Conservation (phyloP, 163 green algal species). For the Prototheca wickerhamii region DNA sequence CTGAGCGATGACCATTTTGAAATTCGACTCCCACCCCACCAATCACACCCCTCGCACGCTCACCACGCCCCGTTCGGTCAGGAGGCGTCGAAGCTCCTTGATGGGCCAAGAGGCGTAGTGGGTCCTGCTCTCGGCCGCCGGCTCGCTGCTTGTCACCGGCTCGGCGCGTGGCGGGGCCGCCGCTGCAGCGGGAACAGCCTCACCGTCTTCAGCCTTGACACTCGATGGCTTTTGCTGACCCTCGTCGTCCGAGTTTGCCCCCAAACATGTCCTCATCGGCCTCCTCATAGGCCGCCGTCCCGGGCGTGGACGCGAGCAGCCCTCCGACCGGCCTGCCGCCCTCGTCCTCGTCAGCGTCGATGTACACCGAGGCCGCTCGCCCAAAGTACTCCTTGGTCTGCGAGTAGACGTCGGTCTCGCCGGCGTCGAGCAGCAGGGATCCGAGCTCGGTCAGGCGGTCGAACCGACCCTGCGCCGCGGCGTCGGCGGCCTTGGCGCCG, state of each 20-base stretch:
- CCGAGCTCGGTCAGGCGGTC: constrained; percentile 57
- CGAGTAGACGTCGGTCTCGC: constrained; percentile 66
- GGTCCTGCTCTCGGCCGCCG: background rate
- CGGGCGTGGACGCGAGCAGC: background rate
- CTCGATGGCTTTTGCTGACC: constrained; percentile 1
- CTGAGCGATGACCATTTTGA: too few species aligned
- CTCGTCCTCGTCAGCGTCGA: constrained; percentile 21
- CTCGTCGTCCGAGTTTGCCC: background rate
- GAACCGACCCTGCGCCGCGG: constrained; percentile 21
- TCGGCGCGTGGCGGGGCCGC: too few species aligned
- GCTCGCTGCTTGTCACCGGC: too few species aligned
- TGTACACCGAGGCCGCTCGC: constrained; percentile 35
- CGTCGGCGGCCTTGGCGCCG: constrained; percentile 1
- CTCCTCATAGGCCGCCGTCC: constrained; percentile 29
- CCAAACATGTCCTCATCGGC: constrained; percentile 38
- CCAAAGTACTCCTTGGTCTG: constrained; percentile 43
- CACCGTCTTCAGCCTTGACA: background rate
- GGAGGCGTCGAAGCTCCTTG: constrained; percentile 62
- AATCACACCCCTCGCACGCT: background rate
- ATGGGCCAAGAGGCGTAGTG: constrained; percentile 59
- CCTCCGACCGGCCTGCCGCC: background rate
- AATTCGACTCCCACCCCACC: too few species aligned
- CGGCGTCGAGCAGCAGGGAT: constrained; percentile 52
- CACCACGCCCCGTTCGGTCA: constrained; percentile 39
- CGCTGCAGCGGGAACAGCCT: constrained; percentile 1